Conservation (phyloP, 2,329 filamentous ascomycete species). For the Amphichorda felina region DNA sequence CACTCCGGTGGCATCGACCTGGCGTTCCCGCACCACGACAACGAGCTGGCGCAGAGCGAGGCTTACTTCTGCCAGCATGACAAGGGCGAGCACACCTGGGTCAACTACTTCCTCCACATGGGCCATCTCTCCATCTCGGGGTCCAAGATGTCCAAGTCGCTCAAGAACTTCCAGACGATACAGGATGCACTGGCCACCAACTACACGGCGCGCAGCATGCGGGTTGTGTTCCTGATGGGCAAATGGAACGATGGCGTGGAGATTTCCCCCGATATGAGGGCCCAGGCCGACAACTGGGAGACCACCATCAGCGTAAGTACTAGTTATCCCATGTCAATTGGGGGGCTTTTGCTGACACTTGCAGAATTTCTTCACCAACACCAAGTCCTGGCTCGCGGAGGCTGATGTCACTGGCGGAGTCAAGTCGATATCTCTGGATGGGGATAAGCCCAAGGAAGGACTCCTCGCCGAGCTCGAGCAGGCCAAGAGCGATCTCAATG, state of each 20-base stretch:
- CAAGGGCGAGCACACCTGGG: constrained; percentile 59
- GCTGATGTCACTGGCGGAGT: constrained; percentile 21
- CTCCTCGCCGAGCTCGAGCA: constrained; percentile 33
- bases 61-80: constrained; percentile 57
- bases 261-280: constrained; percentile 73
- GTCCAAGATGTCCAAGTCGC: constrained; percentile 88
- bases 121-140: constrained; percentile 78
- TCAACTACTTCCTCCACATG: constrained; percentile 95
- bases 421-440: constrained; percentile 24
- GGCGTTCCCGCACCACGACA: constrained; percentile 85
- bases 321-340: background rate
- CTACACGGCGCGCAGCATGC: constrained; percentile 69
- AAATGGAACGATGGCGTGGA: constrained; percentile 88
- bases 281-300: constrained; percentile 68
- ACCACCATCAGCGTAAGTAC: constrained; percentile 53
- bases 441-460: constrained; percentile 16
- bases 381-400: constrained; percentile 40
- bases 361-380: constrained; percentile 47
- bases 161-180: constrained; percentile 96
- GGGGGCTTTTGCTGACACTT: background rate
- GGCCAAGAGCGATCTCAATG: constrained; percentile 40
- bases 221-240: constrained; percentile 79
- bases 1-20: constrained; percentile 90
- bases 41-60: constrained; percentile 82
- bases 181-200: constrained; percentile 59